Base-by-base conservation (phyloP, 768 basidiomycete species). In the Boletus rex-veris region DNA sequence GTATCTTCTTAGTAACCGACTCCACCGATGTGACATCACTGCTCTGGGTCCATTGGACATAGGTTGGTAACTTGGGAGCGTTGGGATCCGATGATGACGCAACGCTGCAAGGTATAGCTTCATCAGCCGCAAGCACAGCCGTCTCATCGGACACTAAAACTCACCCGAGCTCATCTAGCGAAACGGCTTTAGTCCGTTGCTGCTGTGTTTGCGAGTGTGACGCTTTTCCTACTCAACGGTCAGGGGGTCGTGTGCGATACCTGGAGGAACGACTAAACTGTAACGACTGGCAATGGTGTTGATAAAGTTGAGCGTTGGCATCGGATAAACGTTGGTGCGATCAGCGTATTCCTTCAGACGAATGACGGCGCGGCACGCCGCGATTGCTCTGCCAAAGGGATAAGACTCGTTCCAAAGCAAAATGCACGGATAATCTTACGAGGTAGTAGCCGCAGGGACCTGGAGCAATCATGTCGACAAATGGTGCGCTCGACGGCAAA, bases 351-450 rank as follows among this genome's bases (percentile, higher is more conserved):
- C 82, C 36, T 81, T 76, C 21, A 88, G 73, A 54, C 84, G 77
- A 65, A 86, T 84, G 42, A 88, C 86, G 28, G 83, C 64, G 41
- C 86, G 80, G 65, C 84, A 84, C 28, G 86, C 82, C 19, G 85
- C 83, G 50, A 65, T 11, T 10, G 65, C 64, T 40, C 64, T 65
- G 44, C 18, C 36, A 48, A 28, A 38, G n/a, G 41, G 35, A 33
- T 64, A 21, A 64, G 56, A 7, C 11, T 35, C n/a, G 6, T 18
- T 47, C 15, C 3, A 38, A 18, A 33, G n/a, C 12, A 0, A 28
- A 15, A 39, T 5, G n/a, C 6, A 21, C 10, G 24, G 45, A 26
- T 24, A 16, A n/a, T 49, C 70, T 53, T 71, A 86, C 85, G 84
- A 83, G 54, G 85, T 73, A 5, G 81, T 78, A 16, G 85, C 84